Percentiles rank a stretch among this genome's conserved stretches.
Conservation (phyloP, 345 rosid genomes). For the Aegle marmelos region DNA sequence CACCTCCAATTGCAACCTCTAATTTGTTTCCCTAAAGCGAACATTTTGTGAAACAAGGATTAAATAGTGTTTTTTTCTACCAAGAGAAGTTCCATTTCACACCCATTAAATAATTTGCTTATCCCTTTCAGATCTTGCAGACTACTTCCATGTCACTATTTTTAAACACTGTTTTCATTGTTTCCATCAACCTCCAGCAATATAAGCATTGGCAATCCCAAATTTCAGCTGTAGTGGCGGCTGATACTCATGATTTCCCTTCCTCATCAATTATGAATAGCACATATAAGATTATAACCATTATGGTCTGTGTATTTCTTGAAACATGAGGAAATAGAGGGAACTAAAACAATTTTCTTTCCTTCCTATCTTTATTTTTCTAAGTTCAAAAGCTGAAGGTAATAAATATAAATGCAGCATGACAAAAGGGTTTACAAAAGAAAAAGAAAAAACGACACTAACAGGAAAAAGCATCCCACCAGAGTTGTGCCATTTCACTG, state of each 20-base stretch:
- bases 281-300: not conserved
- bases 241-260: not conserved
- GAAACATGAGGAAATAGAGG: not conserved
- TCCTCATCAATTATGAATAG: not conserved
- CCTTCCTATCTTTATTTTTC: not conserved
- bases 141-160: not conserved
- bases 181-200: not conserved
- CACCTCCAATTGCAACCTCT: not conserved
- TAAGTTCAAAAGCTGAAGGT: not conserved
- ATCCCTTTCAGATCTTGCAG: not conserved
- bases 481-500: constrained; percentile 93
- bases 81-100: not conserved
- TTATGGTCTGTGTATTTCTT: not conserved
- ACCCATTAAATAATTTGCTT: no score
- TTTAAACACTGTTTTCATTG: not conserved
- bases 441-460: not conserved
- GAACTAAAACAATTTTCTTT: not conserved
- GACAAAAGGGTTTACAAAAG: not conserved
- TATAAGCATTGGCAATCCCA: not conserved
- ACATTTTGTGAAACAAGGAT: not conserved
- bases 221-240: not conserved
- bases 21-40: not conserved
- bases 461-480: constrained; percentile 45
- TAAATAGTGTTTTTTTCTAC: not conserved
- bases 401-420: not conserved